Percentiles rank a stretch among this genome's conserved stretches.
Conservation (phyloP, 805 yeast species). For the Cyberlindnera japonica region DNA sequence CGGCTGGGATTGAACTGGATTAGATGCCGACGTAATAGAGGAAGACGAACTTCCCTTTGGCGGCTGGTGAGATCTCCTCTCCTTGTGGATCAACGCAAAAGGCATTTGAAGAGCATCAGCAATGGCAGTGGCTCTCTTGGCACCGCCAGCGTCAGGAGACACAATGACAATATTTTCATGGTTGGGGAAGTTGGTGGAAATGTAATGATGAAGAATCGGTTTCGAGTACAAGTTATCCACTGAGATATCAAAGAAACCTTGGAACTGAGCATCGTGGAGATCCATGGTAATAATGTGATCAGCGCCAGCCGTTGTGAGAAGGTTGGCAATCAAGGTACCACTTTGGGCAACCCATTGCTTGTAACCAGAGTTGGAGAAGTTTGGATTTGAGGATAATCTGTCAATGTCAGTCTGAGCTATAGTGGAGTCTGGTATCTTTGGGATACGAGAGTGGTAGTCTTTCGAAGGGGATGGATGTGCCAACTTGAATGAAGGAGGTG, state of each 20-base stretch:
- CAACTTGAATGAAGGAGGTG: constrained; percentile 12
- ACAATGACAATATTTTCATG: constrained; percentile 85
- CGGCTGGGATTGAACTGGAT: constrained; percentile 16
- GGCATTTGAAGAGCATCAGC: constrained; percentile 88
- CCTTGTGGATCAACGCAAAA: constrained; percentile 95
- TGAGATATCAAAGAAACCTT: constrained; percentile 94
- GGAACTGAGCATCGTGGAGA: constrained; percentile 95
- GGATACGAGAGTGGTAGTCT: constrained; percentile 17
- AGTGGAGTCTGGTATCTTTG: constrained; percentile 33
- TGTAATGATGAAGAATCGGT: constrained; percentile 84
- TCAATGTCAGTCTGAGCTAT: constrained; percentile 4
- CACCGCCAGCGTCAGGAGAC: constrained; percentile 99
- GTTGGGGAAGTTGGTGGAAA: constrained; percentile 70
- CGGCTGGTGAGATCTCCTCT: constrained; percentile 54
- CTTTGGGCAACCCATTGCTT: constrained; percentile 95
- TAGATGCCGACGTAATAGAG: too few species aligned
- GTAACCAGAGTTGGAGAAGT: constrained; percentile 56
- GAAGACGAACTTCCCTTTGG: constrained; percentile 26
- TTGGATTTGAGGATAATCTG: constrained; percentile 24
- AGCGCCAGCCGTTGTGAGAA: constrained; percentile 89
- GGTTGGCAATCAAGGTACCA: constrained; percentile 86
- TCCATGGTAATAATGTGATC: constrained; percentile 98
- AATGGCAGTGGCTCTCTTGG: constrained; percentile 90
- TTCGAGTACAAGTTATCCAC: constrained; percentile 91
- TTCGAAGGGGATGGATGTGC: constrained; percentile 4